Percentiles rank a stretch among this genome's conserved stretches.
Evolutionary conservation across 352 stramenopile genomes (phyloP).

Genomic region (Hyaloperonospora arabidopsidis): DNA sequence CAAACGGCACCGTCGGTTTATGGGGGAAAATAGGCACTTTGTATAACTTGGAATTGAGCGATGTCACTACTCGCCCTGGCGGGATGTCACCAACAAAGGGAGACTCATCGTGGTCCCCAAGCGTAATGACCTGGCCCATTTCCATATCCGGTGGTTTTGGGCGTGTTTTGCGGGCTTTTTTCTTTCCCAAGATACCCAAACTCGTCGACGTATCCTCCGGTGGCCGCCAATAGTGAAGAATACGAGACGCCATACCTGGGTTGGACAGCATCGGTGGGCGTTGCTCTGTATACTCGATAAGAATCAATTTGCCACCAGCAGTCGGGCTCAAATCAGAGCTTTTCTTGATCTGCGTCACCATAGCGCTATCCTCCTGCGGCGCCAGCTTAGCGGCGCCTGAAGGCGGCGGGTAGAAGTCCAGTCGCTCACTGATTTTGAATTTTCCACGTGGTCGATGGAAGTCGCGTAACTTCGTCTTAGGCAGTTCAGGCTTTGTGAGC

Average conservation of each 20-base stretch:
- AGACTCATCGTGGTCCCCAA: conserved; percentile 71
- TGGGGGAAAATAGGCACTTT: conserved; percentile 79
- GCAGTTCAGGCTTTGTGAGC: conserved; percentile 77
- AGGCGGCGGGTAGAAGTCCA: conserved; percentile 46
- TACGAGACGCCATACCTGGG: conserved; percentile 73
- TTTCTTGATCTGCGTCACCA: conserved; percentile 85
- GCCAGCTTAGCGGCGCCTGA: conserved; percentile 34
- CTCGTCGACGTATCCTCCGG: conserved; percentile 37
- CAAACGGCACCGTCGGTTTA: conserved; percentile 48
- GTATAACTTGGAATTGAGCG: conserved; percentile 76
- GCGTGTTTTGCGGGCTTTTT: conserved; percentile 61
- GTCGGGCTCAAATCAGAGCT: conserved; percentile 72
- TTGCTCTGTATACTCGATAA: conserved; percentile 83
- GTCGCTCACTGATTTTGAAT: conserved; percentile 81
- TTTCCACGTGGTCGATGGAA: conserved; percentile 78
- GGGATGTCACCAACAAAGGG: conserved; percentile 80
- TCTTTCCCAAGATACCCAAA: conserved; percentile 51
- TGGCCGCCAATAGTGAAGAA: conserved; percentile 79
- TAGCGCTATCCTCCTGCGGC: conserved; percentile 56
- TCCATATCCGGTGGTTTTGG: conserved; percentile 70
- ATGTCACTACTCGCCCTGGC: conserved; percentile 62
- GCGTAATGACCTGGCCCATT: conserved; percentile 77
- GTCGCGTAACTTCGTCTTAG: conserved; percentile 71
- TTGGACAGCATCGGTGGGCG: conserved; percentile 75
- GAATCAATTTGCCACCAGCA: conserved; percentile 65